These are phyloP conservation scores for Lyophyllum decastes DNA, from an alignment of 768 basidiomycete genomes.

Conservation along the genomic window DNA sequence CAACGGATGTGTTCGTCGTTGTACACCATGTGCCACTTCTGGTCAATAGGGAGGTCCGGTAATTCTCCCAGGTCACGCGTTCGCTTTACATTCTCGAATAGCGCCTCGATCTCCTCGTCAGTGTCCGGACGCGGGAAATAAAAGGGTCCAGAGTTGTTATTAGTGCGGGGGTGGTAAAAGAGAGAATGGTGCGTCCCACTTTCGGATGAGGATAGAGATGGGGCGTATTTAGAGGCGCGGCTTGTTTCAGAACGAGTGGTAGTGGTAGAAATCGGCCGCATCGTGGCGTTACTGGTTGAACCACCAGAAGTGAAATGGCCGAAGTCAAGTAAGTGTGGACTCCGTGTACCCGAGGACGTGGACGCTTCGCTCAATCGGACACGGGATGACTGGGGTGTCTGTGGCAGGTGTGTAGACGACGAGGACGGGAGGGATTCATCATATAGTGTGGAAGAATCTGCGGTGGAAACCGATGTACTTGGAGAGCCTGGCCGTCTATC, in stretches of 20 bases:
- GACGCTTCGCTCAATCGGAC: constrained; percentile 59
- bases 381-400: constrained; percentile 39
- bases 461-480: constrained; percentile 47
- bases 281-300: constrained; percentile 31
- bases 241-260: constrained; percentile 60
- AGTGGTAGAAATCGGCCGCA: constrained; percentile 51
- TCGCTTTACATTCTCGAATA: constrained; percentile 78
- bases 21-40: constrained; percentile 92
- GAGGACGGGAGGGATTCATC: constrained; percentile 48
- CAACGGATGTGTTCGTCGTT: constrained; percentile 81
- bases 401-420: constrained; percentile 24
- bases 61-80: constrained; percentile 67
- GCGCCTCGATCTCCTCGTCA: constrained; percentile 74
- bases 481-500: constrained; percentile 51
- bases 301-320: constrained; percentile 36
- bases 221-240: constrained; percentile 62
- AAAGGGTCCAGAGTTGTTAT: constrained; percentile 58
- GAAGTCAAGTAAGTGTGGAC: constrained; percentile 56
- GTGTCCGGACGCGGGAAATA: constrained; percentile 74
- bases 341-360: constrained; percentile 48
- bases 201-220: constrained; percentile 54
- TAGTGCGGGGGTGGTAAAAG: constrained; percentile 56
- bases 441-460: constrained; percentile 61
- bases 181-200: constrained; percentile 42
- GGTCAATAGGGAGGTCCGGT: constrained; percentile 65